Percentiles rank a stretch among this genome's conserved stretches.
Evolutionary conservation across 2,329 filamentous ascomycete genomes (phyloP).

Genomic region (Teratosphaeria pseudoeucalypti): DNA sequence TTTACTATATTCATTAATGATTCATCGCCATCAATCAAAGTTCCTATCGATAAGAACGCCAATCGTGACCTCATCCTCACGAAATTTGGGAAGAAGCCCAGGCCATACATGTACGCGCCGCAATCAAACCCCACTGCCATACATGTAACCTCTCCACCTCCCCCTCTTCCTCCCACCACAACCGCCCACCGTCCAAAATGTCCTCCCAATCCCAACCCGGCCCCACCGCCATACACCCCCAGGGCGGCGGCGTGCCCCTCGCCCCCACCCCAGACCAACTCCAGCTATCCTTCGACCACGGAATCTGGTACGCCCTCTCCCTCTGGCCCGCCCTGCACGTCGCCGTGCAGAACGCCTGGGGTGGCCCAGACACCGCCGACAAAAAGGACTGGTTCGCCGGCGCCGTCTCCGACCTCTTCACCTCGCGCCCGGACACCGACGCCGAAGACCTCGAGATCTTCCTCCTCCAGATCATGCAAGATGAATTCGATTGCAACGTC

Average conservation of each 20-base stretch:
- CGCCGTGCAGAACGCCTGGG: slow-evolving; percentile 79
- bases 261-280: slow-evolving; percentile 17
- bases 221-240: slow-evolving; percentile 1
- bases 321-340: slow-evolving; percentile 82
- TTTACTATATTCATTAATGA: not conserved
- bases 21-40: not conserved
- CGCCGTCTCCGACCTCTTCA: slow-evolving; percentile 71
- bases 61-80: not conserved
- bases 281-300: slow-evolving; percentile 56
- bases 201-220: slow-evolving; percentile 4
- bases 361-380: slow-evolving; percentile 68
- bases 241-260: slow-evolving; percentile 6
- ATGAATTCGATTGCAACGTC: slow-evolving; percentile 88
- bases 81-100: not conserved
- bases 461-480: slow-evolving; percentile 80
- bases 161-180: not conserved
- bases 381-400: slow-evolving; percentile 97
- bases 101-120: not conserved
- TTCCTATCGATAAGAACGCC: not conserved
- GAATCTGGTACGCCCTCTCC: slow-evolving; percentile 73
- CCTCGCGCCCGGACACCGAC: slow-evolving; percentile 52
- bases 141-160: not conserved
- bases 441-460: slow-evolving; percentile 72
- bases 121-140: not conserved
- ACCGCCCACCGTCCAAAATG: not conserved